Evolutionary conservation across 208 protist genomes (phyloP).

Genomic region (Wallacemonas sp.): DNA sequence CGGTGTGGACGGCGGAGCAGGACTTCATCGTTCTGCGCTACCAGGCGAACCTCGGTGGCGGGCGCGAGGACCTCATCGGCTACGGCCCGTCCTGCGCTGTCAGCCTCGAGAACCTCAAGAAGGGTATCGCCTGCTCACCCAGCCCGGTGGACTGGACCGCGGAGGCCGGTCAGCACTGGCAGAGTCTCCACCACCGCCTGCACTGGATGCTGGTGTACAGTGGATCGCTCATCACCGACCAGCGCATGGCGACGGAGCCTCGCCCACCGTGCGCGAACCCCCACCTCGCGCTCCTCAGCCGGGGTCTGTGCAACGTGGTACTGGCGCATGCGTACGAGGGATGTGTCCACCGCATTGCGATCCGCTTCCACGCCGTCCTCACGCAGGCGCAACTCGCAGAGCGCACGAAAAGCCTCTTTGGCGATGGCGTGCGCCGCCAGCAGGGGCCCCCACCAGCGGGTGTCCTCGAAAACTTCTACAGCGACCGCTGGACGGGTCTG

Average conservation of each 20-base stretch:
- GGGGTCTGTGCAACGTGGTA: not conserved
- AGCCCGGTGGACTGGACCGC: constrained; percentile 1
- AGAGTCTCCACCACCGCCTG: constrained; percentile 6
- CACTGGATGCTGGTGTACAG: constrained; percentile 11
- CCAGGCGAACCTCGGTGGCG: constrained; percentile 56
- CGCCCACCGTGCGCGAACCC: not conserved
- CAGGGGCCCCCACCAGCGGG: not conserved
- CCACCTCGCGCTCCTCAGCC: not conserved
- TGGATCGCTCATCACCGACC: not conserved
- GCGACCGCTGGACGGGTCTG: constrained; percentile 34
- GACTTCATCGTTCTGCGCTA: constrained; percentile 72
- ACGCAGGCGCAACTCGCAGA: not conserved
- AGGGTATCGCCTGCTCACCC: not conserved
- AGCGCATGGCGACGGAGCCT: not conserved
- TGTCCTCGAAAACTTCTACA: constrained; percentile 17
- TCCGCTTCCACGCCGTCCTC: not conserved
- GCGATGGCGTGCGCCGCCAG: not conserved
- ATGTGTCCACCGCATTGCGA: not conserved
- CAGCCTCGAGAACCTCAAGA: constrained; percentile 8
- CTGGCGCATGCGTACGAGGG: constrained; percentile 11
- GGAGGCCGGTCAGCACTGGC: constrained; percentile 13
- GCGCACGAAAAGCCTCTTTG: not conserved
- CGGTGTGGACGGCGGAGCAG: constrained; percentile 56
- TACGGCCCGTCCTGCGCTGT: not conserved
- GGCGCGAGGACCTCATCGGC: constrained; percentile 3